Percentiles rank a stretch among this genome's conserved stretches.
Conservation (phyloP, 495 filamentous ascomycete genomes). For the Xylaria grammica region DNA sequence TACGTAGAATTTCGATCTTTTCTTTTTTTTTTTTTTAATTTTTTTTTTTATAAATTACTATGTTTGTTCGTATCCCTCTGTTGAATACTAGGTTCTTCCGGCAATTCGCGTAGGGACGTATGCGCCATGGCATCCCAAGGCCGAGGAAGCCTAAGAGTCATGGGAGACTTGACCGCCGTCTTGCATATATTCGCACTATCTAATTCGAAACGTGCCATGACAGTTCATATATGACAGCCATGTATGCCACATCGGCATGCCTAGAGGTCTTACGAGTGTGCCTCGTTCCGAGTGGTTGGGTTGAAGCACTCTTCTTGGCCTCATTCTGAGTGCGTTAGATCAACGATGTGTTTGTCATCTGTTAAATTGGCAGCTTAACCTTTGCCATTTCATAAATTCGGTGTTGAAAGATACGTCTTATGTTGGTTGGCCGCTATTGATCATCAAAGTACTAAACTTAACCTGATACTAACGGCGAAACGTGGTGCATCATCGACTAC, state of each 20-base stretch:
- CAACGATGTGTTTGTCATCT: neutral
- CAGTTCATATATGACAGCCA: neutral
- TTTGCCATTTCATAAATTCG: neutral
- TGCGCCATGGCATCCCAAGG: no score
- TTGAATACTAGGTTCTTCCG: neutral
- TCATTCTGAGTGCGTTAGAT: constrained; percentile 2
- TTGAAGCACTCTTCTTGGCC: neutral
- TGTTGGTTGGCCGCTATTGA: neutral
- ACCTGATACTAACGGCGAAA: constrained; percentile 2
- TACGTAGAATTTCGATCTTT: neutral
- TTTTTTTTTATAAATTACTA: neutral
- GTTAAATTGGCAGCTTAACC: neutral
- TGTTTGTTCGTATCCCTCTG: neutral
- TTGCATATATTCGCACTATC: neutral
- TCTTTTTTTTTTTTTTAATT: neutral
- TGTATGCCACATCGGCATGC: neutral
- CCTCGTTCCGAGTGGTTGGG: neutral
- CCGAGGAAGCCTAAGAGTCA: neutral
- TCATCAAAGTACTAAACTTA: neutral
- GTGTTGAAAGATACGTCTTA: neutral
- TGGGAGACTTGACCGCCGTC: neutral
- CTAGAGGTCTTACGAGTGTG: neutral
- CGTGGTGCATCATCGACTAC: neutral
- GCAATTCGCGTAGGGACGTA: neutral
- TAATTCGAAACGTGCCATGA: neutral